Percentiles rank a stretch among this genome's conserved stretches.
These are phyloP conservation scores for Colletotrichum endophyticum DNA, from an alignment of 2,329 filamentous ascomycete species.

Conservation along the genomic window DNA sequence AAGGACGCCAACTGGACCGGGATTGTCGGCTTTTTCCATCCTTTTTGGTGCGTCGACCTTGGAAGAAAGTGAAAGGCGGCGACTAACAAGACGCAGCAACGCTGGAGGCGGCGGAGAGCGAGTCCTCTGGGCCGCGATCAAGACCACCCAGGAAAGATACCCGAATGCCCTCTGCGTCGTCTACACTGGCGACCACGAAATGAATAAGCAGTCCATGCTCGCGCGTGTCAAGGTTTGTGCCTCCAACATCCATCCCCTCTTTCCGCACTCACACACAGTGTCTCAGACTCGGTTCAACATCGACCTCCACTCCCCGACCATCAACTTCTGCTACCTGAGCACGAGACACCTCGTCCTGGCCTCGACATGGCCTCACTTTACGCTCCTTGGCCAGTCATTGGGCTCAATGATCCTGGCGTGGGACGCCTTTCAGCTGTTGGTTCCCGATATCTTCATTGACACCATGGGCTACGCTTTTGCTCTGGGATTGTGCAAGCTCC, in stretches of 20 bases:
- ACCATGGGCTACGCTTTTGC: constrained; percentile 98
- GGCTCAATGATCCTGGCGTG: constrained; percentile 87
- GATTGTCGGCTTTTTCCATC: constrained; percentile 95
- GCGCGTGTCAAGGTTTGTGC: constrained; percentile 70
- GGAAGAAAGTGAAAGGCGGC: neutral
- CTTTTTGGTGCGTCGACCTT: constrained; percentile 75
- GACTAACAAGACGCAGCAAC: constrained; percentile 63
- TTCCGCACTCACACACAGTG: neutral
- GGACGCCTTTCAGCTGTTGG: constrained; percentile 90
- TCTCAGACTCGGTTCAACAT: constrained; percentile 89
- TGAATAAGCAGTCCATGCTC: constrained; percentile 80
- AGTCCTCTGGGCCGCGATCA: constrained; percentile 94
- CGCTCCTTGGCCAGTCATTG: constrained; percentile 89
- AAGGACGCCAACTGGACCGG: constrained; percentile 73
- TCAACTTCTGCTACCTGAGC: constrained; percentile 89
- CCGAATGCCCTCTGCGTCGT: constrained; percentile 89
- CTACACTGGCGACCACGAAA: constrained; percentile 94
- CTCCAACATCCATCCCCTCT: constrained; percentile 13
- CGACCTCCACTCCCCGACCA: constrained; percentile 78
- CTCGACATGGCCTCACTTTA: constrained; percentile 89
- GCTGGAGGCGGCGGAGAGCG: constrained; percentile 94
- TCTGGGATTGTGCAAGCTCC: constrained; percentile 78
- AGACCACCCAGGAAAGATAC: constrained; percentile 87
- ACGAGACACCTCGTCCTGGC: constrained; percentile 86
- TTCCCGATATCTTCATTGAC: constrained; percentile 93